Evolutionary conservation across 345 rosid species (phyloP).

Genomic region (Eutrema yunnanense): DNA sequence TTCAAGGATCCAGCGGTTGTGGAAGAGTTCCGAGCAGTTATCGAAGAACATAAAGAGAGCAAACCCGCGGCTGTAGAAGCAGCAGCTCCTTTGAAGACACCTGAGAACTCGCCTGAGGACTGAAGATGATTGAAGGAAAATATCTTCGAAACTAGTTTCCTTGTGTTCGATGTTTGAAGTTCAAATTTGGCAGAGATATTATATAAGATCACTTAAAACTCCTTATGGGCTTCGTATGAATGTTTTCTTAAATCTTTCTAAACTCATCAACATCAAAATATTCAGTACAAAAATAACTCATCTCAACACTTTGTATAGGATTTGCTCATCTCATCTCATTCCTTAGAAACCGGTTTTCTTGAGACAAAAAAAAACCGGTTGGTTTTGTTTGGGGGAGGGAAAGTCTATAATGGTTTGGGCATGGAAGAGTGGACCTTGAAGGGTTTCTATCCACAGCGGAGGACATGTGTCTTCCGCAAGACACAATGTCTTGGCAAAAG

Average conservation of each 20-base stretch:
- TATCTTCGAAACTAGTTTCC: neutral
- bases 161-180: neutral
- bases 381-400: no score
- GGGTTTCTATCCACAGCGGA: no score
- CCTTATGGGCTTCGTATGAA: neutral
- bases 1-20: slow-evolving; percentile 65
- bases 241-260: neutral
- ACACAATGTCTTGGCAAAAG: no score
- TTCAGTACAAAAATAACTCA: neutral
- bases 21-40: slow-evolving; percentile 56
- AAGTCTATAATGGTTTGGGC: no score
- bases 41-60: slow-evolving; percentile 45
- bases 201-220: neutral
- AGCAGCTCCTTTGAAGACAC: slow-evolving; percentile 51
- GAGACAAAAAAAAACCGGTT: no score
- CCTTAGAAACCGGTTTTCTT: neutral
- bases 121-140: slow-evolving; percentile 30
- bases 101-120: slow-evolving; percentile 69
- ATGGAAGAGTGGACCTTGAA: no score
- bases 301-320: neutral
- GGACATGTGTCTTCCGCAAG: no score
- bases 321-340: neutral
- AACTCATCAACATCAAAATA: neutral
- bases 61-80: slow-evolving; percentile 17
- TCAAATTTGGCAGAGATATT: slow-evolving; percentile 6